phyloP scores from a whole-genome alignment of 1,139 yeast species.

The Pichia sp. region DNA sequence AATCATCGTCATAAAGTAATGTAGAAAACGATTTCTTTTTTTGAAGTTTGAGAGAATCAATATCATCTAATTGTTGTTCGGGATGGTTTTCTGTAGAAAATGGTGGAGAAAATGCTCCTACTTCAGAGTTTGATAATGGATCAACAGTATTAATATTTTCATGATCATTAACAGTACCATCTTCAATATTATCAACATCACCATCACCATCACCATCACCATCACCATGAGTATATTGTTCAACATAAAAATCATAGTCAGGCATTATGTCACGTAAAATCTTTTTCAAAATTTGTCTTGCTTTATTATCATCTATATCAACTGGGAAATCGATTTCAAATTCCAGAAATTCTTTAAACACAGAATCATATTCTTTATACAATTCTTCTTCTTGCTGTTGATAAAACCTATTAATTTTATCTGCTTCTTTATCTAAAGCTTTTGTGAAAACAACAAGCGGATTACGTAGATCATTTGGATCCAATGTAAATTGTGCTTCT shows the following conservation, averaged over 20 bases:
- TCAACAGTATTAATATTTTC: background rate
- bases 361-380: slow-evolving; percentile 39
- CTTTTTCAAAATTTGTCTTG: slow-evolving; percentile 16
- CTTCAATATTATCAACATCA: background rate
- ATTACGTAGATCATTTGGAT: slow-evolving; percentile 32
- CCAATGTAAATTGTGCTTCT: slow-evolving; percentile 29
- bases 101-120: background rate
- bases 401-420: slow-evolving; percentile 53
- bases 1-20: slow-evolving; percentile 41
- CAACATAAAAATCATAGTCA: slow-evolving; percentile 3
- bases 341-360: slow-evolving; percentile 37
- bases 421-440: slow-evolving; percentile 50
- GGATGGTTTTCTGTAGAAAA: background rate
- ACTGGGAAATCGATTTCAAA: slow-evolving; percentile 26
- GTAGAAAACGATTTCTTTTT: slow-evolving; percentile 35
- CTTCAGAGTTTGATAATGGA: background rate
- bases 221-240: slow-evolving; percentile 3
- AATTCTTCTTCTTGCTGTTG: slow-evolving; percentile 43
- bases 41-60: slow-evolving; percentile 22
- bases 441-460: slow-evolving; percentile 46
- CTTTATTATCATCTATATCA: slow-evolving; percentile 16
- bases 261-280: slow-evolving; percentile 17
- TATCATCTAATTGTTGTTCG: slow-evolving; percentile 15
- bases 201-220: slow-evolving; percentile 4
- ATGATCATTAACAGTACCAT: background rate